Evolutionary conservation across 1,284 basidiomycete genomes (phyloP), one percentile per base, ranked within the genome.

Genomic region (Peniophora sp.): DNA sequence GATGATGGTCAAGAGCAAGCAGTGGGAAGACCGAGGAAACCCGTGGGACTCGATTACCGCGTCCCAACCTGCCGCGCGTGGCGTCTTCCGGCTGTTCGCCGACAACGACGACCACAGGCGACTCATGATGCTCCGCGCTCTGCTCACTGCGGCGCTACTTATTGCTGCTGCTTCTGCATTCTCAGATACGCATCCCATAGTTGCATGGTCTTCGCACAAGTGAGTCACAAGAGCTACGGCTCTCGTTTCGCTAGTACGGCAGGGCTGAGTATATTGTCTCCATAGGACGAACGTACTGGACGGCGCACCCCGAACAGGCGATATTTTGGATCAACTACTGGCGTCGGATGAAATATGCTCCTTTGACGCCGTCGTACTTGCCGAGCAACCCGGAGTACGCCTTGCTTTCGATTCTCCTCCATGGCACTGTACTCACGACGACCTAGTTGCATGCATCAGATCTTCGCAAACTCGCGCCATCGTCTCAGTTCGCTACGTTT

Each of bases 151-250:
- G 22, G 57, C 59, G 20, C 63, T 74, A 27, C 62, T 81, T 36
- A 61, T 76, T 36, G 74, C 75, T 1, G 56, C 73, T 17, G 73
- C 69, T 5, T 60, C 72, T 34, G 82, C 80, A 1, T 85, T 79
- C 64, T 75, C 73, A 5, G 72, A 80, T 50, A 83, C 82, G 0
- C 63, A 70, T 2, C 85, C 85, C 2, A 61, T 88, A 12, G 63
- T 88, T 6, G 76, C 77, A n/a, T 88, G 86, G 86, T 79, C 85
- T 0, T 83, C 83, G 22, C 68, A 74, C 50, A 74, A 69, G 84
- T 85, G 62, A 22, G 55, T 58, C 17, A 39, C 39, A 35, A 27
- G 2, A 3, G 12, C 17, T 20, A 14, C n/a, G 18, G 42, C 35
- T 8, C 34, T 20, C 12, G 15, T 18, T 10, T 27, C 5, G 20